Percentiles rank a stretch among this genome's conserved stretches.
phyloP scores from a whole-genome alignment of 2,329 filamentous ascomycete species.

The Neoscytalidium dimidiatum region DNA sequence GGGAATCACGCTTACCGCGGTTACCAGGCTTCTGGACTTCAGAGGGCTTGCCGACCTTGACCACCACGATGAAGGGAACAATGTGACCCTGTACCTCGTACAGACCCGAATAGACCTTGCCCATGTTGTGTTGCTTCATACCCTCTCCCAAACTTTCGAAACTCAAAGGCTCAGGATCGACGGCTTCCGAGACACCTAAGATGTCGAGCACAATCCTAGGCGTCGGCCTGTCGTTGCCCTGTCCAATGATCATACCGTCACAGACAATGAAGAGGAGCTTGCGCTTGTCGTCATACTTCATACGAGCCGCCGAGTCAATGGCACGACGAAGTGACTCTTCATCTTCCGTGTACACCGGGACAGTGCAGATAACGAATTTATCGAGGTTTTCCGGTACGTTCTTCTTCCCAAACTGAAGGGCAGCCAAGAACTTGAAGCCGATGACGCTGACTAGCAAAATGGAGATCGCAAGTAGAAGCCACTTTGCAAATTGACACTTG shows the following conservation, averaged over 20 bases:
- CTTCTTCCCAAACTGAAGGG: slow-evolving; percentile 89
- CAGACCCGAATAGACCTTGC: slow-evolving; percentile 94
- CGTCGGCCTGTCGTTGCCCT: slow-evolving; percentile 94
- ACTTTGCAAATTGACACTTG: slow-evolving; percentile 83
- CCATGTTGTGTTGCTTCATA: slow-evolving; percentile 98
- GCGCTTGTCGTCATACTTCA: slow-evolving; percentile 97
- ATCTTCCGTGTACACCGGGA: slow-evolving; percentile 97
- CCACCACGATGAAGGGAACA: slow-evolving; percentile 93
- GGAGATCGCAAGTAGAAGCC: slow-evolving; percentile 84
- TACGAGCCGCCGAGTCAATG: slow-evolving; percentile 91
- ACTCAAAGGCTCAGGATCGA: slow-evolving; percentile 93
- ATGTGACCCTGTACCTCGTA: slow-evolving; percentile 99
- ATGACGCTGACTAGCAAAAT: slow-evolving; percentile 79
- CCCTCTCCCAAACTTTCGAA: slow-evolving; percentile 97
- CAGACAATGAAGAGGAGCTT: slow-evolving; percentile 92
- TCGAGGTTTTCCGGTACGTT: slow-evolving; percentile 94
- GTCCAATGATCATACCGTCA: slow-evolving; percentile 99
- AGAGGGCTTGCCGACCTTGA: slow-evolving; percentile 90
- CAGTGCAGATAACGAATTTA: slow-evolving; percentile 97
- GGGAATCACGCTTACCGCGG: slow-evolving; percentile 98
- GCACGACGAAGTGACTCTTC: slow-evolving; percentile 96
- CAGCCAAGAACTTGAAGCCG: slow-evolving; percentile 94
- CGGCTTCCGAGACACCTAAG: slow-evolving; percentile 87
- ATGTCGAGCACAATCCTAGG: slow-evolving; percentile 97
- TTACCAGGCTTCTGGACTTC: slow-evolving; percentile 80